Evolutionary conservation across 306 rosid genomes (phyloP).

Genomic region (Quercus dentata): DNA sequence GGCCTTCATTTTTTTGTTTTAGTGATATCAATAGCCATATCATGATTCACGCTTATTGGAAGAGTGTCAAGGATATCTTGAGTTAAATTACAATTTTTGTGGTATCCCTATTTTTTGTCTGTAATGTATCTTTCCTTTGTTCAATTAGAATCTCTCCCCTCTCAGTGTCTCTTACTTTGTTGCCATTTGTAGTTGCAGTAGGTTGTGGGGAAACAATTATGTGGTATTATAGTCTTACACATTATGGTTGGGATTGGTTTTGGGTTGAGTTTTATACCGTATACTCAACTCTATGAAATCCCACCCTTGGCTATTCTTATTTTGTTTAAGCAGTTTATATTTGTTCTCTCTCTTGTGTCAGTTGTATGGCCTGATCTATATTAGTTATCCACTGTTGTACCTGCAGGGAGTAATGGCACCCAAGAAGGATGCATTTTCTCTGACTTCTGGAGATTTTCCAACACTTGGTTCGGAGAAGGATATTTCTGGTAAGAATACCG

Average conservation of each 20-base stretch:
- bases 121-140: neutral
- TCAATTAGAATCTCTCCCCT: neutral
- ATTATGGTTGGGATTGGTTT: neutral
- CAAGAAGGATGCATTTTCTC: constrained; percentile 71
- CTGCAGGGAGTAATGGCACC: constrained; percentile 58
- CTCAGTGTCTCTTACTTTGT: neutral
- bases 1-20: neutral
- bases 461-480: constrained; percentile 94
- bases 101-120: neutral
- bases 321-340: neutral
- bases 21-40: neutral
- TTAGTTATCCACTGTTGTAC: neutral
- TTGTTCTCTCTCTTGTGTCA: neutral
- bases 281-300: neutral
- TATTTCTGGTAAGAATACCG: constrained; percentile 51
- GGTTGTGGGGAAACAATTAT: neutral
- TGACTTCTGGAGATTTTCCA: constrained; percentile 92
- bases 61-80: neutral
- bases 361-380: constrained; percentile 11
- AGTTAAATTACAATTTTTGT: neutral
- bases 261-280: constrained; percentile 1
- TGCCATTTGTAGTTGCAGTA: neutral
- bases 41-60: neutral
- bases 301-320: neutral
- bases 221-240: neutral